Evolutionary conservation across 2,329 filamentous ascomycete genomes (phyloP).

Genomic region (Cytospora leucostoma): DNA sequence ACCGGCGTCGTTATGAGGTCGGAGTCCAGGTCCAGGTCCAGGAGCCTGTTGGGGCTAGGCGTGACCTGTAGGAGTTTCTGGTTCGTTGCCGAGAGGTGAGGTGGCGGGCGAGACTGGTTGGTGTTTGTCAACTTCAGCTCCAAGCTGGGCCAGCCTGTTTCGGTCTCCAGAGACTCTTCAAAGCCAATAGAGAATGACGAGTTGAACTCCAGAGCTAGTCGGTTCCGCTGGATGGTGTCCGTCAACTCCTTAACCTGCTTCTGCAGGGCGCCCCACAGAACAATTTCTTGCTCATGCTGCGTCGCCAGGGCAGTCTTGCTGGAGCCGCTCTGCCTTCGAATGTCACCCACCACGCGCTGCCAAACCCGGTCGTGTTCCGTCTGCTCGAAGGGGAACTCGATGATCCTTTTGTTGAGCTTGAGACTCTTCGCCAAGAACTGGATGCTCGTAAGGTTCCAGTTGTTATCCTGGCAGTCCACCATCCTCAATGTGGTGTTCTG

Average conservation of each 20-base stretch:
- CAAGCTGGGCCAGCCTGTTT: conserved; percentile 33
- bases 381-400: conserved; percentile 42
- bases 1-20: conserved; percentile 29
- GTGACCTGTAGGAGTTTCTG: conserved; percentile 26
- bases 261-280: conserved; percentile 29
- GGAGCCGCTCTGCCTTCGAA: conserved; percentile 26
- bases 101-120: conserved; percentile 20
- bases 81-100: conserved; percentile 27
- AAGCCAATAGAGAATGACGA: conserved; percentile 34
- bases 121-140: conserved; percentile 29
- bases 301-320: conserved; percentile 25
- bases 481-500: conserved; percentile 52
- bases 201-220: conserved; percentile 30
- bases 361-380: conserved; percentile 35
- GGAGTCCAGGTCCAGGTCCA: conserved; percentile 32
- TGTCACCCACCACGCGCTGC: conserved; percentile 29
- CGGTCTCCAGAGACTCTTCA: conserved; percentile 32
- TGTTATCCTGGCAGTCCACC: conserved; percentile 57
- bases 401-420: conserved; percentile 45
- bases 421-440: conserved; percentile 49
- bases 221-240: conserved; percentile 34
- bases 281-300: conserved; percentile 30
- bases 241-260: conserved; percentile 31
- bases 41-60: conserved; percentile 24
- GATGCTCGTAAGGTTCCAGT: conserved; percentile 55